A percentile compares a stretch with the other conserved stretches of the same genome.
These are phyloP conservation scores for Rubroshorea leprosula DNA, from an alignment of 345 rosid genomes.

Conservation along the genomic window DNA sequence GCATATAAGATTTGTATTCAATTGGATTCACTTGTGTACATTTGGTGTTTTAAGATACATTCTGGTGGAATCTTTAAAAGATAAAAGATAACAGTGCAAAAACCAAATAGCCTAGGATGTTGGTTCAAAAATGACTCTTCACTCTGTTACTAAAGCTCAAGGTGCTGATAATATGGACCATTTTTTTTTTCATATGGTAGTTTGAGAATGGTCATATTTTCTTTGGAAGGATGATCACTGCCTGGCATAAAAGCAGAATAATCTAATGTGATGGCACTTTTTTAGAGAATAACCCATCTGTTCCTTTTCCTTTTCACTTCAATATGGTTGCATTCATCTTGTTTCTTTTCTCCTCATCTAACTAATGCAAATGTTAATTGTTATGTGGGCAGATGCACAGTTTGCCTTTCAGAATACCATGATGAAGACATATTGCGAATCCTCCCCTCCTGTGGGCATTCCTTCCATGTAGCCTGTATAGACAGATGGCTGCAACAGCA, in stretches of 20 bases:
- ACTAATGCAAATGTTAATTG: not conserved
- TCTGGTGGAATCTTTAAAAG: not conserved
- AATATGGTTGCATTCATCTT: not conserved
- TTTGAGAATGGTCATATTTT: not conserved
- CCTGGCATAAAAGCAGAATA: not conserved
- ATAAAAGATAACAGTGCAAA: not conserved
- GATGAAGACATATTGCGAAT: slow-evolving; percentile 56
- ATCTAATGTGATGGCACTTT: not conserved
- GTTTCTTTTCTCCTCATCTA: not conserved
- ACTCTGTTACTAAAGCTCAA: not conserved
- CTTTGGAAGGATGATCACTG: not conserved
- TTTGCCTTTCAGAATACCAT: slow-evolving; percentile 66
- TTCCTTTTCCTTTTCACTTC: not conserved
- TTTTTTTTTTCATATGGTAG: not conserved
- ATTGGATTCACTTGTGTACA: too few relatives aligned
- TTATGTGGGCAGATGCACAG: slow-evolving; percentile 46
- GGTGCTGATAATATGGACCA: too few relatives aligned
- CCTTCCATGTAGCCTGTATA: slow-evolving; percentile 64
- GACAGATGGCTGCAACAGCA: slow-evolving; percentile 75
- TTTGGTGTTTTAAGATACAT: not conserved
- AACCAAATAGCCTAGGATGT: not conserved
- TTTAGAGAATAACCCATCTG: not conserved
- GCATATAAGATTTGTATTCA: too few relatives aligned
- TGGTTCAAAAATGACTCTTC: not conserved
- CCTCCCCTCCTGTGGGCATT: slow-evolving; percentile 73